phyloP scores from a whole-genome alignment of 1,139 yeast species.

The Hyphopichia buzzinii region DNA sequence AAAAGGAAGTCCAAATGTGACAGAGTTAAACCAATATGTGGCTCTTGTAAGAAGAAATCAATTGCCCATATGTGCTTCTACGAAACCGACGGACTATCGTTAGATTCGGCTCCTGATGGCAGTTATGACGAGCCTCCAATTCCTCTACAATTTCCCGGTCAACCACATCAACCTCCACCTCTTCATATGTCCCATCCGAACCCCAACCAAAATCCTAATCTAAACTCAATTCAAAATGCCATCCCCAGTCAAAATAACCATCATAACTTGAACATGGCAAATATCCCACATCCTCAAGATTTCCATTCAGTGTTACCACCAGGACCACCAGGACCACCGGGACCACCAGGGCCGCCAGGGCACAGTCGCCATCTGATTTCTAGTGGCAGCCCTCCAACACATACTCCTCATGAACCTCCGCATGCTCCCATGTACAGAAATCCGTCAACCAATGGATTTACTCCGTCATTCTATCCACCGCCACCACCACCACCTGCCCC shows the following conservation, averaged over 20 bases:
- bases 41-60: slow-evolving; percentile 69
- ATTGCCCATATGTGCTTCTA: slow-evolving; percentile 72
- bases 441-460: slow-evolving; percentile 3
- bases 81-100: slow-evolving; percentile 34
- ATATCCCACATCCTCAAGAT: slow-evolving; percentile 3
- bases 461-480: slow-evolving; percentile 2
- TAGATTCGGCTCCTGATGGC: background rate
- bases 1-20: slow-evolving; percentile 55
- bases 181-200: background rate
- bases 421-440: slow-evolving; percentile 3
- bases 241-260: slow-evolving; percentile 10
- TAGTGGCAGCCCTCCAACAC: slow-evolving; percentile 5
- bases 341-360: no score
- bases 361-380: no score
- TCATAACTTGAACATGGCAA: background rate
- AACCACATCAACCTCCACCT: slow-evolving; percentile 7
- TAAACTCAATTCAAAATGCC: background rate
- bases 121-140: slow-evolving; percentile 6
- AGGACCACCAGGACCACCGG: slow-evolving; percentile 5
- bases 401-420: slow-evolving; percentile 6
- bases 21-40: slow-evolving; percentile 66
- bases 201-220: background rate
- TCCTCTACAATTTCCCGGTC: slow-evolving; percentile 1
- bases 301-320: slow-evolving; percentile 4
- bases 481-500: no score